Conservation (phyloP, 257 asterid species). For the Lithospermum erythrorhizon region DNA sequence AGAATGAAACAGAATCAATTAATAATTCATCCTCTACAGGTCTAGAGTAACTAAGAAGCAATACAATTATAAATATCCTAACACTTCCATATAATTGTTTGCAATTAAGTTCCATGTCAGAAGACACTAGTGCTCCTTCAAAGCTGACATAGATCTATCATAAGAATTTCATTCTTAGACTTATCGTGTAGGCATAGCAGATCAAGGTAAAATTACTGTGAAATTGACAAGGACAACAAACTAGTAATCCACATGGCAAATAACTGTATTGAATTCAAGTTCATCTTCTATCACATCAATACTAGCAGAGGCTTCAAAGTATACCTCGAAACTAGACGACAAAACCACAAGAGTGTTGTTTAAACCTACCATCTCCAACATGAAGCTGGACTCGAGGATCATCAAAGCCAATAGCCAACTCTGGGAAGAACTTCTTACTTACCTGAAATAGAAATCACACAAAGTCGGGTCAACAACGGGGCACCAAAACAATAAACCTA, state of each 20-base stretch:
- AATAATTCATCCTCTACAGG: not conserved
- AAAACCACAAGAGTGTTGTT: not conserved
- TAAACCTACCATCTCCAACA: conserved; percentile 78
- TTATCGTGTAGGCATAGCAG: not conserved
- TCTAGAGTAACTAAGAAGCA: not conserved
- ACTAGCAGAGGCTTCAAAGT: not conserved
- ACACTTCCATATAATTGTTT: too few relatives aligned
- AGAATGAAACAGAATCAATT: conserved; percentile 4
- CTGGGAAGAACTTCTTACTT: conserved; percentile 81
- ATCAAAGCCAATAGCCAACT: conserved; percentile 87
- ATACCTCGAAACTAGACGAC: not conserved
- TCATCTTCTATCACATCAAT: not conserved
- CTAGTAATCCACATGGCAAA: too few relatives aligned
- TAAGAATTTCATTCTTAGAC: not conserved
- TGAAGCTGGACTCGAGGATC: conserved; percentile 94
- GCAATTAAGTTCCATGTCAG: too few relatives aligned
- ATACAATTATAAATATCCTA: too few relatives aligned
- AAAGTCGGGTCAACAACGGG: not conserved
- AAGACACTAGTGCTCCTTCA: not conserved
- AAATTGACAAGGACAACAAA: too few relatives aligned
- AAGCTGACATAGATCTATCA: not conserved
- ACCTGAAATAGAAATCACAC: conserved; percentile 35
- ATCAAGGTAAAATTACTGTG: not conserved
- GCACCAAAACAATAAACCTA: conserved; percentile 3
- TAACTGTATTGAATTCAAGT: not conserved